Base-by-base conservation (phyloP, 2,329 filamentous ascomycete genomes). In the Parastagonospora avenae region DNA sequence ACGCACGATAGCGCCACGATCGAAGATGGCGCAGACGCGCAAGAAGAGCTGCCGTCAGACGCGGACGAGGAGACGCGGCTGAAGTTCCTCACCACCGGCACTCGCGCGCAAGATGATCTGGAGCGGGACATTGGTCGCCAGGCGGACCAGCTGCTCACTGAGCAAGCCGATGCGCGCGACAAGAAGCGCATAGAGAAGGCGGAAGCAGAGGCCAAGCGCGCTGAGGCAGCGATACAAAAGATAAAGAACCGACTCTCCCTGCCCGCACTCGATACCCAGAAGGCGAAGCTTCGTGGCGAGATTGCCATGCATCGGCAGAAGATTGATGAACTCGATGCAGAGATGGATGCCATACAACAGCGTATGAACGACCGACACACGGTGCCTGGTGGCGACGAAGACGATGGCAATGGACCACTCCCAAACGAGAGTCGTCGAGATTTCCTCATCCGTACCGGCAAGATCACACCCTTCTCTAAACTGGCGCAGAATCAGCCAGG, bases 401-500 rank as follows among this genome's bases (percentile, higher is more conserved):
- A 74, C 15, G 77, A 76, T 40, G 82, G 81, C 27, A 85, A 82
- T 45, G 80, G 82, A 51, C 85, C 84, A 46, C 75, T 93, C 49
- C 86, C 90, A 1, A 90, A 90, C 53, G 94, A 97, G 76, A 91
- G 84, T 19, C 86, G 91, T 54, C 85, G 92, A 43, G 92, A 96
- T 40, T 99, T 90, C 70, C 82, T 99, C 40, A 94, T 99, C 42
- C 86, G 94, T 27, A 99, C 93, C 0, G 94, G 94, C 54, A 97
- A 97, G 76, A 97, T 99, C 61, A 99, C 94, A 0, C 94, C 94
- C 0, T 99, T 99, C 67, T 90, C 92, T 7, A 90, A 88, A 57
- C 83, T 96, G 62, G 85, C 84, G 11, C 80, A 84, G n/a, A 77
- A 86, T 1, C 79, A 84, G 27, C 85, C 82, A 2, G 80, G 86